Conservation (phyloP, 2,329 filamentous ascomycete genomes). For the Elsinoe batatas region DNA sequence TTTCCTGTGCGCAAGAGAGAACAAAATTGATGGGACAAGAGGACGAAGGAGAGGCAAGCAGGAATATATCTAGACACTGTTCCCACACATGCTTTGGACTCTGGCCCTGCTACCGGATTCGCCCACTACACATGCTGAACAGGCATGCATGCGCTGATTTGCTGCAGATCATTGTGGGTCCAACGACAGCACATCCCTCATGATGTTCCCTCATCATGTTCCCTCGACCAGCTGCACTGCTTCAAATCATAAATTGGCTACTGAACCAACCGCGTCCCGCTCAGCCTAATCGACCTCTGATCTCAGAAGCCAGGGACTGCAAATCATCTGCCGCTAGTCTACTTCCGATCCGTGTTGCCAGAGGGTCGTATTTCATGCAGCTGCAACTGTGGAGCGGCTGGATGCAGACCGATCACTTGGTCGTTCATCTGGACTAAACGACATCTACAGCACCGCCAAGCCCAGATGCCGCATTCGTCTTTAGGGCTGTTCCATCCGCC, state of each 20-base stretch:
- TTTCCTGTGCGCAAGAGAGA: slow-evolving; percentile 1
- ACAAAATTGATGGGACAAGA: slow-evolving; percentile 5
- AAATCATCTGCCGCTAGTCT: no score
- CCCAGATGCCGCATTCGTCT: neutral
- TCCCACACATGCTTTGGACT: neutral
- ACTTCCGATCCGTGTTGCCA: no score
- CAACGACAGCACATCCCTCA: neutral
- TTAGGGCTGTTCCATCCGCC: neutral
- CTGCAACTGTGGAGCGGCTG: no score
- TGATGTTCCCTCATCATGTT: neutral
- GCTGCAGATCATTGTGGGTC: neutral
- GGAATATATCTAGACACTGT: neutral
- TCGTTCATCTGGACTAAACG: neutral
- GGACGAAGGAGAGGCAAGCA: neutral
- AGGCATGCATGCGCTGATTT: neutral
- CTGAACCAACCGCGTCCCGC: neutral
- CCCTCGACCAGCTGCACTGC: neutral
- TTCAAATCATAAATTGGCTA: neutral
- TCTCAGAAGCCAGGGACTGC: neutral
- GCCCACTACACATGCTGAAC: neutral
- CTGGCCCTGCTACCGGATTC: neutral
- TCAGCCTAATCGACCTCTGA: neutral
- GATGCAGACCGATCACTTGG: no score
- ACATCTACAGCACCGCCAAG: neutral
- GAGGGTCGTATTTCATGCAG: no score